phyloP scores from a whole-genome alignment of 2,329 filamentous ascomycete species.

The Chaetomium globosum region DNA sequence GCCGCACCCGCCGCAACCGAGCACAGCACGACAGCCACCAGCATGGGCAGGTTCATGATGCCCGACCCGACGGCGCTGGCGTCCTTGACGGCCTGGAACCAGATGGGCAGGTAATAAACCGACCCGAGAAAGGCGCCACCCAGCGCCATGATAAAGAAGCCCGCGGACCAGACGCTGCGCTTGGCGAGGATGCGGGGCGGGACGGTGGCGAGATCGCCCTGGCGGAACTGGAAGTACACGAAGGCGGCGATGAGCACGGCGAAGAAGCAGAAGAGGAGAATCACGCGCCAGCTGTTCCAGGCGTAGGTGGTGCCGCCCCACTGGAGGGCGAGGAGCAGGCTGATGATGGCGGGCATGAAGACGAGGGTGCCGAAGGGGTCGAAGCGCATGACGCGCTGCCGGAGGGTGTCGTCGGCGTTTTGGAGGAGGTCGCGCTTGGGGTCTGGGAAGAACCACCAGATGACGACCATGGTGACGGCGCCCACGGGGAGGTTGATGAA shows the following conservation, averaged over 20 bases:
- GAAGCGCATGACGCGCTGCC: constrained; percentile 36
- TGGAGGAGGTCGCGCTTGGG: constrained; percentile 27
- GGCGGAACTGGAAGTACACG: constrained; percentile 43
- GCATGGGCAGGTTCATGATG: constrained; percentile 45
- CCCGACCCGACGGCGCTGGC: constrained; percentile 43
- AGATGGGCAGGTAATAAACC: constrained; percentile 45
- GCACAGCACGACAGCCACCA: constrained; percentile 41
- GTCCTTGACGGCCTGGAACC: constrained; percentile 47
- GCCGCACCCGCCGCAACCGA: constrained; percentile 40
- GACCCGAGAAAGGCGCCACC: constrained; percentile 39
- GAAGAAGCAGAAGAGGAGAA: constrained; percentile 45
- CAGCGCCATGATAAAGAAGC: constrained; percentile 43
- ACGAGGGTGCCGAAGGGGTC: constrained; percentile 38
- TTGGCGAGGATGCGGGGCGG: constrained; percentile 47
- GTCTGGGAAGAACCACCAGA: constrained; percentile 38
- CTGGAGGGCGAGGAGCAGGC: constrained; percentile 52
- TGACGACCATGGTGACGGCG: constrained; percentile 39
- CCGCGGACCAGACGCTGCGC: constrained; percentile 42
- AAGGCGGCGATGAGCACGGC: constrained; percentile 42
- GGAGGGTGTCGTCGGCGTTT: constrained; percentile 28
- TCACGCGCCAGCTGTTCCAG: constrained; percentile 46
- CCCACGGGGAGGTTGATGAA: constrained; percentile 45
- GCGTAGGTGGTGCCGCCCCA: constrained; percentile 50
- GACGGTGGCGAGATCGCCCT: constrained; percentile 47
- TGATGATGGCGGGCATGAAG: constrained; percentile 45